Conservation (phyloP, 2,329 filamentous ascomycete species). For the Colletotrichum chrysophilum region DNA sequence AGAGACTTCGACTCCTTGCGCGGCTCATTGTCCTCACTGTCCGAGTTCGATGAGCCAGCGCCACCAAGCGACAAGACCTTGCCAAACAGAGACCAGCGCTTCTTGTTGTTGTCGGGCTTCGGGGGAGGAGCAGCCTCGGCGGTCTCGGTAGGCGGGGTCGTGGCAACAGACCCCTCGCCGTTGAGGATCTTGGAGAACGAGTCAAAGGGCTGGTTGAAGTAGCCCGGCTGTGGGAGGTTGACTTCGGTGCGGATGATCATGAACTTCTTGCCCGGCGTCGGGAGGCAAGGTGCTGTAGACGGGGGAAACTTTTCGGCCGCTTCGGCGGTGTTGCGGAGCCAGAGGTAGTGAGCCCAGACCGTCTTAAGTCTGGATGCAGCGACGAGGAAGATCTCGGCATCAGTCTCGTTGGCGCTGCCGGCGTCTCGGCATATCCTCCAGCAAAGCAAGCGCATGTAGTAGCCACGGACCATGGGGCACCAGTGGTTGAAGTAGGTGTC, state of each 20-base stretch:
- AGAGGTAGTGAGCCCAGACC: constrained; percentile 81
- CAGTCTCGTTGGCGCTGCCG: constrained; percentile 67
- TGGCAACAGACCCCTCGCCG: constrained; percentile 12
- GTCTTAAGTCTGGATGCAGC: constrained; percentile 72
- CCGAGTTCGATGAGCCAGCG: constrained; percentile 32
- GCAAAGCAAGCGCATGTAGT: constrained; percentile 88
- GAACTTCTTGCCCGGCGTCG: constrained; percentile 83
- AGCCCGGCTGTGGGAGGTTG: constrained; percentile 49
- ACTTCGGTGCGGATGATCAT: constrained; percentile 86
- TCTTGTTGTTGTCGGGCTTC: constrained; percentile 48
- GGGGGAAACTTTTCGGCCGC: constrained; percentile 59
- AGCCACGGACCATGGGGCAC: constrained; percentile 94
- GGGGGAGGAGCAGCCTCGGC: constrained; percentile 27
- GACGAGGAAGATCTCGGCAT: constrained; percentile 71
- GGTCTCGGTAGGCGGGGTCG: background rate
- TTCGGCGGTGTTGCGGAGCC: constrained; percentile 72
- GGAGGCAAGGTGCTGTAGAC: constrained; percentile 82
- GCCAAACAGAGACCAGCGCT: constrained; percentile 67
- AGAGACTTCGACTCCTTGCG: constrained; percentile 52
- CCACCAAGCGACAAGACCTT: constrained; percentile 60
- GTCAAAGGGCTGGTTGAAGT: constrained; percentile 55
- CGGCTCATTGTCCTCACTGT: constrained; percentile 51
- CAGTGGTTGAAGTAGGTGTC: constrained; percentile 88
- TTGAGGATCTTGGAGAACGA: constrained; percentile 33
- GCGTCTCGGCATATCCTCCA: constrained; percentile 86